A percentile compares a stretch with the other conserved stretches of the same genome.
Evolutionary conservation across 495 filamentous ascomycete genomes (phyloP).

Genomic region (Penicillium roqueforti): DNA sequence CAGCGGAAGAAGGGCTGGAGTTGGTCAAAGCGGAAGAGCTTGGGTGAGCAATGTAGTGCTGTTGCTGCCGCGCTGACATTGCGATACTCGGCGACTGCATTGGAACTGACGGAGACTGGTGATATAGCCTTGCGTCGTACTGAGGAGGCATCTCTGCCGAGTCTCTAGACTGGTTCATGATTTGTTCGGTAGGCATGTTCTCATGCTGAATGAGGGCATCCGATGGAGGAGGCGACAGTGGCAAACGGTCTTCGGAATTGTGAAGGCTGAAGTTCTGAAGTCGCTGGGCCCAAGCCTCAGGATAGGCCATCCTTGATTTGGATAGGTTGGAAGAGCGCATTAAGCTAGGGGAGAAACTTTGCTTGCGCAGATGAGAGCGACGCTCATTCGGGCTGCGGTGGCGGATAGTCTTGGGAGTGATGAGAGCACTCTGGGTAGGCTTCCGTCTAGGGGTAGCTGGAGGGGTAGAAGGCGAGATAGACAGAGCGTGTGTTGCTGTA

Average conservation of each 20-base stretch:
- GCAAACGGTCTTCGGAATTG: constrained; percentile 37
- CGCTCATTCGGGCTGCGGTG: constrained; percentile 43
- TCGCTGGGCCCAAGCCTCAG: constrained; percentile 40
- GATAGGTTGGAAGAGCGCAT: constrained; percentile 37
- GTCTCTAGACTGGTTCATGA: constrained; percentile 22
- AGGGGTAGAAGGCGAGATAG: constrained; percentile 41
- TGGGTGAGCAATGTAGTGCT: constrained; percentile 36
- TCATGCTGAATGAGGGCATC: constrained; percentile 43
- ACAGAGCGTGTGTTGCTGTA: constrained; percentile 17
- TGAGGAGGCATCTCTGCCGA: constrained; percentile 36
- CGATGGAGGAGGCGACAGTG: constrained; percentile 44
- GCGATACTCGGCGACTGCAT: constrained; percentile 37
- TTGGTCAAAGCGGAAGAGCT: constrained; percentile 31
- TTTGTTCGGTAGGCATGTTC: constrained; percentile 29
- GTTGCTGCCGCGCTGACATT: constrained; percentile 31
- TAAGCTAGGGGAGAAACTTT: constrained; percentile 43
- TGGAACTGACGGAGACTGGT: constrained; percentile 36
- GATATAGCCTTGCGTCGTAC: constrained; percentile 34
- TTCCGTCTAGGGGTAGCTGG: constrained; percentile 41
- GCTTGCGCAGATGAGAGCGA: constrained; percentile 37
- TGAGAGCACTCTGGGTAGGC: constrained; percentile 31
- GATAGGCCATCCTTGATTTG: constrained; percentile 43
- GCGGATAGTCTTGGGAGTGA: constrained; percentile 42
- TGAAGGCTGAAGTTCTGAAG: constrained; percentile 40
- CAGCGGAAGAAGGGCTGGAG: constrained; percentile 41